Evolutionary conservation across 2,329 filamentous ascomycete genomes (phyloP).

Genomic region (Penicillium sp.): DNA sequence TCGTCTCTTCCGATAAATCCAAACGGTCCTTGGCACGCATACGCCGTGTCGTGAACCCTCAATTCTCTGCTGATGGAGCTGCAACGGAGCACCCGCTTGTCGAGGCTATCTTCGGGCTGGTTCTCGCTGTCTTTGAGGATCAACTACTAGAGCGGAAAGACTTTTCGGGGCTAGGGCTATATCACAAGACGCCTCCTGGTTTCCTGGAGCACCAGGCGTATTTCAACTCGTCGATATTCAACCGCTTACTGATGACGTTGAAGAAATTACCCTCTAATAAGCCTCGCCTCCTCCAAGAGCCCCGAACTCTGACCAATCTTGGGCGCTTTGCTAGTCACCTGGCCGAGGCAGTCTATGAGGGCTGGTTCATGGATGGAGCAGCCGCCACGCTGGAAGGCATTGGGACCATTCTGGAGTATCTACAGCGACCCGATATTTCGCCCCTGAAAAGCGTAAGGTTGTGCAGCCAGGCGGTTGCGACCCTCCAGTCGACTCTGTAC

Average conservation of each 20-base stretch:
- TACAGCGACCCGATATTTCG: constrained; percentile 78
- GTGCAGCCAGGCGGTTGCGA: constrained; percentile 74
- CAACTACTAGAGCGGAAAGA: constrained; percentile 83
- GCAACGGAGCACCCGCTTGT: constrained; percentile 63
- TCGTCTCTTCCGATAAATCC: constrained; percentile 67
- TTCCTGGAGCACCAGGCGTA: constrained; percentile 93
- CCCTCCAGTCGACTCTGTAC: constrained; percentile 71
- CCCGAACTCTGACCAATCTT: constrained; percentile 79
- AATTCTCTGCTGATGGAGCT: constrained; percentile 47
- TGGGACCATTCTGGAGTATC: constrained; percentile 77
- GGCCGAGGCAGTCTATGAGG: constrained; percentile 86
- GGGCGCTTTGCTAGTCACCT: constrained; percentile 74
- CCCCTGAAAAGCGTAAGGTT: constrained; percentile 81
- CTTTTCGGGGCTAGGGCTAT: constrained; percentile 80
- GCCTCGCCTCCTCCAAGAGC: constrained; percentile 69
- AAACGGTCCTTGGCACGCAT: constrained; percentile 57
- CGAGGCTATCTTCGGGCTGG: constrained; percentile 70
- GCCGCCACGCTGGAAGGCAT: constrained; percentile 79
- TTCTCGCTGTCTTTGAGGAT: constrained; percentile 75
- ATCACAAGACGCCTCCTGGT: constrained; percentile 80
- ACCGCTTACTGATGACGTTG: constrained; percentile 66
- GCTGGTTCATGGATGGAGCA: constrained; percentile 89
- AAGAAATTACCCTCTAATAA: constrained; percentile 65
- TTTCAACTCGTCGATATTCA: constrained; percentile 85
- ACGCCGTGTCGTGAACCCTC: constrained; percentile 57